phyloP scores from a whole-genome alignment of 129 eudicot genomes.

The Arctium minus region DNA sequence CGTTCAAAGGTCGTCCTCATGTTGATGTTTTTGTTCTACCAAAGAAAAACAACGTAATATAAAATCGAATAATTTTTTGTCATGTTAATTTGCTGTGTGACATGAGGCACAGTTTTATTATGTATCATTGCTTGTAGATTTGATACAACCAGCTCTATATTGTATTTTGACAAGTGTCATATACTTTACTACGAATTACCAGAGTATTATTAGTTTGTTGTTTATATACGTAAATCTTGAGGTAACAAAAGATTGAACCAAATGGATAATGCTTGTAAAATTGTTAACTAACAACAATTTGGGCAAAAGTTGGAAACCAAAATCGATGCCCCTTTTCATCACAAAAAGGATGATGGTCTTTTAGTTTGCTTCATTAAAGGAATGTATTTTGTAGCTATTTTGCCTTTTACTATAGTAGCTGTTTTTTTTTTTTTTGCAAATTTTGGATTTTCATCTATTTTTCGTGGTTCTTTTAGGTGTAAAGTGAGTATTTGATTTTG shows the following conservation, averaged over 20 bases:
- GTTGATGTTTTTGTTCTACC: conserved; percentile 24
- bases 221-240: not conserved
- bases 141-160: not conserved
- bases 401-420: too few relatives aligned
- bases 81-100: not conserved
- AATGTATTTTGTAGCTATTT: too few relatives aligned
- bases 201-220: not conserved
- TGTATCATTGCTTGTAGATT: conserved; percentile 6
- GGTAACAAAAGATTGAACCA: too few relatives aligned
- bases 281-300: too few relatives aligned
- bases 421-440: not conserved
- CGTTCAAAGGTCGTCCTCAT: conserved; percentile 26
- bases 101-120: not conserved
- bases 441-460: too few relatives aligned
- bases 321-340: too few relatives aligned
- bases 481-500: not conserved
- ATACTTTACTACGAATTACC: not conserved
- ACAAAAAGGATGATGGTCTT: too few relatives aligned
- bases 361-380: too few relatives aligned
- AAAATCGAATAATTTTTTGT: conserved; percentile 20
- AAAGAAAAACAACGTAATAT: conserved; percentile 24
- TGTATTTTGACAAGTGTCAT: not conserved
- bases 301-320: too few relatives aligned
- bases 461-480: too few relatives aligned
- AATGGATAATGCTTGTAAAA: too few relatives aligned